Conservation (phyloP, 306 rosid species). For the Inga oerstediana region DNA sequence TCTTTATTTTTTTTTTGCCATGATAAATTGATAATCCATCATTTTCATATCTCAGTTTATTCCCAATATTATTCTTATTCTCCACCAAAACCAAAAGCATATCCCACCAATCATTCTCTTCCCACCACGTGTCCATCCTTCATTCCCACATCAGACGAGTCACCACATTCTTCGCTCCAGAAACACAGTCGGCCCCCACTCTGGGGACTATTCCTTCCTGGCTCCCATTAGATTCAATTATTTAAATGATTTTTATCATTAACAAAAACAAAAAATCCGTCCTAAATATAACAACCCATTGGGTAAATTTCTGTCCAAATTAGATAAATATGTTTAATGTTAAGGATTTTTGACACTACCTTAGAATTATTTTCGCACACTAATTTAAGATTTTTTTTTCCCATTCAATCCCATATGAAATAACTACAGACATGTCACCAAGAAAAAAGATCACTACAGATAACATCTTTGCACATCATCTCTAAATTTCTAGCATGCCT, state of each 20-base stretch:
- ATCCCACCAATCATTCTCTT: not conserved
- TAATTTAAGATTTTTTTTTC: not conserved
- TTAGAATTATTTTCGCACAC: not conserved
- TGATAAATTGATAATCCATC: not conserved
- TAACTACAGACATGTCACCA: too few relatives aligned
- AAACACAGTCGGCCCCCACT: not conserved
- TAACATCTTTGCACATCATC: not conserved
- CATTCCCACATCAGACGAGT: too few relatives aligned
- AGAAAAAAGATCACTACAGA: too few relatives aligned
- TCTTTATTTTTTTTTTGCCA: too few relatives aligned
- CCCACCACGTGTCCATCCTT: not conserved
- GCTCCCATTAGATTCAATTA: not conserved
- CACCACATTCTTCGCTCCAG: too few relatives aligned
- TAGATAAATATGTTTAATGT: too few relatives aligned
- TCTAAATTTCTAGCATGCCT: conserved; percentile 6
- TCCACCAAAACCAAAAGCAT: not conserved
- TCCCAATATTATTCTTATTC: not conserved
- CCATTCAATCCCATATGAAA: not conserved
- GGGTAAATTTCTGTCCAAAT: too few relatives aligned
- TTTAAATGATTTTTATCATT: too few relatives aligned
- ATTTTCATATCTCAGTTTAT: not conserved
- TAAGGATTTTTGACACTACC: not conserved
- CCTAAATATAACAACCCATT: too few relatives aligned
- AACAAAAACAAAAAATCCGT: too few relatives aligned
- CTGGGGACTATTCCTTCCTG: not conserved